Evolutionary conservation across 192 early-diverging fungal genomes (phyloP).

Genomic region (Entomortierella lignicola): DNA sequence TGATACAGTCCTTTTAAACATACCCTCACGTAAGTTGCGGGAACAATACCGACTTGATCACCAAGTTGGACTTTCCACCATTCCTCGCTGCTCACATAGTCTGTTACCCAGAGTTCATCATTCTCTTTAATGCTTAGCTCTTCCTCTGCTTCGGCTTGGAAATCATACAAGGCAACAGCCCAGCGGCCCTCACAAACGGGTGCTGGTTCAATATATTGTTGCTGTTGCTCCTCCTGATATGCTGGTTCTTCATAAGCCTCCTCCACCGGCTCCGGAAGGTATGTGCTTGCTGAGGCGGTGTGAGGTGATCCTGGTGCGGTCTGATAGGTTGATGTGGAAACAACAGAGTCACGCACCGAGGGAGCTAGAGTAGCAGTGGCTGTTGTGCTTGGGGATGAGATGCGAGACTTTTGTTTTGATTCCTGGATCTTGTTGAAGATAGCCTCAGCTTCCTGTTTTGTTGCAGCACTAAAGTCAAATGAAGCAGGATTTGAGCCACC

Average conservation of each 20-base stretch:
- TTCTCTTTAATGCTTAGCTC: conserved; percentile 89
- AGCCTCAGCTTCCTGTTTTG: conserved; percentile 74
- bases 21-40: conserved; percentile 82
- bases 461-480: conserved; percentile 72
- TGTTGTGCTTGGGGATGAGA: conserved; percentile 50
- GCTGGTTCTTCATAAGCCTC: conserved; percentile 37
- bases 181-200: conserved; percentile 39
- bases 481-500: conserved; percentile 62
- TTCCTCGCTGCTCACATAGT: conserved; percentile 82
- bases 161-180: conserved; percentile 79
- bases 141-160: conserved; percentile 83
- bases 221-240: conserved; percentile 45
- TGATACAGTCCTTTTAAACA: not conserved
- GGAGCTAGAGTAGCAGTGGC: conserved; percentile 9
- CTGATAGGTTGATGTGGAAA: conserved; percentile 47
- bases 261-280: not conserved
- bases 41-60: conserved; percentile 83
- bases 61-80: conserved; percentile 89
- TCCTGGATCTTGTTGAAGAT: conserved; percentile 71
- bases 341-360: conserved; percentile 45
- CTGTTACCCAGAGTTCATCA: conserved; percentile 86
- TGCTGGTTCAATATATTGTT: conserved; percentile 41
- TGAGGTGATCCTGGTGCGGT: conserved; percentile 45
- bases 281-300: conserved; percentile 14
- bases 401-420: conserved; percentile 62